Conservation (phyloP, 441 rosid species). For the Jatropha multifida region DNA sequence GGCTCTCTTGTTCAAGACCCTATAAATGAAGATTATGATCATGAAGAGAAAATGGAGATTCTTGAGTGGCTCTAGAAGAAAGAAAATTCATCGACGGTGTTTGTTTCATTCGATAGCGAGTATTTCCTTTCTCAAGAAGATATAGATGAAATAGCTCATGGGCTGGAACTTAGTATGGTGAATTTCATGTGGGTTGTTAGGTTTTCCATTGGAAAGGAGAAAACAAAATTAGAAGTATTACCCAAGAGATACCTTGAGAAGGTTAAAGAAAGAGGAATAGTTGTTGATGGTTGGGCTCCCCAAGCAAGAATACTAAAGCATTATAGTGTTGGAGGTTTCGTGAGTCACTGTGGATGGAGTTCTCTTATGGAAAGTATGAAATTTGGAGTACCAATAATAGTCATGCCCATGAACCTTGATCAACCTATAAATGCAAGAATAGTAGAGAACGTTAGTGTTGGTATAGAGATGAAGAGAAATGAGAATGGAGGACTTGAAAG, state of each 20-base stretch:
- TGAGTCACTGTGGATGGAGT: constrained; percentile 63
- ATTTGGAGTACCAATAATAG: constrained; percentile 50
- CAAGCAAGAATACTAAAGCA: constrained; percentile 46
- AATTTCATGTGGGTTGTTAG: constrained; percentile 41
- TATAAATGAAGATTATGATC: neutral
- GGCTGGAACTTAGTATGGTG: constrained; percentile 28
- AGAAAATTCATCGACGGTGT: constrained; percentile 25
- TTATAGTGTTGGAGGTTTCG: constrained; percentile 38
- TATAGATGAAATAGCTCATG: constrained; percentile 34
- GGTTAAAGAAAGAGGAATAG: constrained; percentile 28
- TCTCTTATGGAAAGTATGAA: constrained; percentile 53
- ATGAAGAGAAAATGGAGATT: neutral
- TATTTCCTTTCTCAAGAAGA: constrained; percentile 35
- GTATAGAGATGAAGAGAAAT: constrained; percentile 33
- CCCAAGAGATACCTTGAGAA: constrained; percentile 30
- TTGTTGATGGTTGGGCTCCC: constrained; percentile 52
- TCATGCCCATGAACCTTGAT: constrained; percentile 55
- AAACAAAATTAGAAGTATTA: neutral
- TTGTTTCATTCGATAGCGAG: constrained; percentile 42
- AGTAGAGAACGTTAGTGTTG: constrained; percentile 38
- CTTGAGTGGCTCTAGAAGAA: constrained; percentile 35
- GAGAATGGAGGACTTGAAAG: constrained; percentile 25
- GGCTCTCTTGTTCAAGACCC: constrained; percentile 36
- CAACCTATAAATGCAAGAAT: constrained; percentile 43
- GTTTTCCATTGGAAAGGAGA: constrained; percentile 26